phyloP scores from a whole-genome alignment of 2,329 filamentous ascomycete genomes.

The Talaromyces sp. region DNA sequence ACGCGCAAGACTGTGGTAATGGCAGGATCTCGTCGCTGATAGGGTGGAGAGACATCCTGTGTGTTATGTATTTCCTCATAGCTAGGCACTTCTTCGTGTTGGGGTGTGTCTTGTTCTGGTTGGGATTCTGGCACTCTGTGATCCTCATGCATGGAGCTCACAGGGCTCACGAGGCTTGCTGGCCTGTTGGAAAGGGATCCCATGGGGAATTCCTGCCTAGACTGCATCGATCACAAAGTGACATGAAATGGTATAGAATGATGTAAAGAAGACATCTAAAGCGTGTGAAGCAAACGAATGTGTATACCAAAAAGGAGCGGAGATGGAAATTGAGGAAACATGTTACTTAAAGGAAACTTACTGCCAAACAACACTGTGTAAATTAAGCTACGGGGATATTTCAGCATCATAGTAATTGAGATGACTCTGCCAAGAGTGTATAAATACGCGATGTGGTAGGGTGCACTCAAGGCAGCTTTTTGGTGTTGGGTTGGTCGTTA shows the following conservation, averaged over 20 bases:
- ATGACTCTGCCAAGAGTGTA: neutral
- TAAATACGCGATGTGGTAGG: neutral
- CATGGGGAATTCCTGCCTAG: neutral
- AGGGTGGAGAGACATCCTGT: neutral
- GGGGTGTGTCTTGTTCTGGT: neutral
- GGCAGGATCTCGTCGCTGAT: neutral
- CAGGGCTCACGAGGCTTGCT: neutral
- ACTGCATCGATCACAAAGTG: neutral
- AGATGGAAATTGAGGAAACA: neutral
- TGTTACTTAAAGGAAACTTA: neutral
- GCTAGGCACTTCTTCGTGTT: neutral
- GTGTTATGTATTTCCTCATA: neutral
- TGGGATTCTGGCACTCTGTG: neutral
- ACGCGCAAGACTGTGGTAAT: neutral
- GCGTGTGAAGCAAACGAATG: neutral
- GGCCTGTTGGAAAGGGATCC: neutral
- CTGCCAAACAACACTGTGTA: neutral
- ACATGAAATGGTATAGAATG: neutral
- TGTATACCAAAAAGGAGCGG: neutral
- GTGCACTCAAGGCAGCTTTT: neutral
- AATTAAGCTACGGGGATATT: neutral
- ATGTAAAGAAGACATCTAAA: neutral
- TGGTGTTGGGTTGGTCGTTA: neutral
- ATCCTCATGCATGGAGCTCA: neutral
- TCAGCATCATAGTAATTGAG: neutral